These are phyloP conservation scores for Anastatica hierochuntica DNA, from an alignment of 345 rosid species.

Conservation along the genomic window DNA sequence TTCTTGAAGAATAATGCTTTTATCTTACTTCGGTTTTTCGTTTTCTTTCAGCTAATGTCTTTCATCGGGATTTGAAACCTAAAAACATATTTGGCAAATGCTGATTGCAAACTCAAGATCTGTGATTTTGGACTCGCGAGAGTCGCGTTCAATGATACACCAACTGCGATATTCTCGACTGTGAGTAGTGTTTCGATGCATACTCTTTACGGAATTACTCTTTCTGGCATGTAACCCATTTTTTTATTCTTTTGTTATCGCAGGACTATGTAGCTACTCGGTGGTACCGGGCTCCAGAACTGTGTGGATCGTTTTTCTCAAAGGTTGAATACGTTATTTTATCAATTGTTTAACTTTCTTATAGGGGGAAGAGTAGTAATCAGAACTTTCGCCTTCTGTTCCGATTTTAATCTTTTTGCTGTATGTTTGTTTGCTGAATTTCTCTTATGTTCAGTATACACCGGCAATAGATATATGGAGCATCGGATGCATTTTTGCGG, in stretches of 20 bases:
- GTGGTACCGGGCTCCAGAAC: slow-evolving; percentile 96
- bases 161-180: slow-evolving; percentile 93
- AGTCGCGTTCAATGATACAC: slow-evolving; percentile 90
- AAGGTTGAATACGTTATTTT: slow-evolving; percentile 37
- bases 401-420: not conserved
- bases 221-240: not conserved
- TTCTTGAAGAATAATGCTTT: too few relatives aligned
- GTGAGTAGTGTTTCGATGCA: slow-evolving; percentile 30
- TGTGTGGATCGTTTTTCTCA: slow-evolving; percentile 95
- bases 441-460: slow-evolving; percentile 56
- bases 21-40: too few relatives aligned
- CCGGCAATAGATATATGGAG: slow-evolving; percentile 98
- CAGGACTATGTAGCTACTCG: slow-evolving; percentile 97
- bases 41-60: slow-evolving; percentile 98
- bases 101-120: slow-evolving; percentile 90
- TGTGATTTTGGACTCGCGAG: slow-evolving; percentile 99
- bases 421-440: not conserved
- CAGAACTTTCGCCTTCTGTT: not conserved
- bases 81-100: slow-evolving; percentile 91
- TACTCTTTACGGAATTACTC: not conserved
- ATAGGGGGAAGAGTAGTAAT: not conserved
- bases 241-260: not conserved
- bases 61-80: slow-evolving; percentile 89
- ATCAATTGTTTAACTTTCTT: not conserved
- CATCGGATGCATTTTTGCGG: slow-evolving; percentile 94